Evolutionary conservation across 306 rosid species (phyloP).

Genomic region (Vigna radiata): DNA sequence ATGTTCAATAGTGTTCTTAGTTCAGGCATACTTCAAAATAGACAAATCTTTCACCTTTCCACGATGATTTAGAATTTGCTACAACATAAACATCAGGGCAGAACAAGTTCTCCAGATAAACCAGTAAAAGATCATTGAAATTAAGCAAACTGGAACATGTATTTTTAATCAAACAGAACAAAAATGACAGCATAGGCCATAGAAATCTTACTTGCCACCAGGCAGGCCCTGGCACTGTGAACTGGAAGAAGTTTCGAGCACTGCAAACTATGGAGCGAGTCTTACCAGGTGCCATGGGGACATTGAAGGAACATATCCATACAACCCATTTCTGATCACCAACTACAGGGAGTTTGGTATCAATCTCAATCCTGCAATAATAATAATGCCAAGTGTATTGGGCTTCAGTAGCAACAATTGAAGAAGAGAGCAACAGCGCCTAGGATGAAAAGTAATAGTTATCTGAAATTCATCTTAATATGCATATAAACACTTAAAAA

Average conservation of each 20-base stretch:
- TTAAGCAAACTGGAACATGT: conserved; percentile 5
- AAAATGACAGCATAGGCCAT: neutral
- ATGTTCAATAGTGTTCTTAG: neutral
- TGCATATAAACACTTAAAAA: neutral
- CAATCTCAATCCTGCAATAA: conserved; percentile 76
- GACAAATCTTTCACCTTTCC: neutral
- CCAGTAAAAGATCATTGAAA: conserved; percentile 1
- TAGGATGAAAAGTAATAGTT: neutral
- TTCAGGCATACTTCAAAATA: neutral
- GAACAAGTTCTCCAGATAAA: conserved; percentile 22
- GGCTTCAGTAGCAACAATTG: conserved; percentile 28
- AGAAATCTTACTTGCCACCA: conserved; percentile 92
- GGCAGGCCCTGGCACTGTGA: conserved; percentile 87
- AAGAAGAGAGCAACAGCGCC: conserved; percentile 22
- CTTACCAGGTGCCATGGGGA: conserved; percentile 96
- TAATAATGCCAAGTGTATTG: neutral
- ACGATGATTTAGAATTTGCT: neutral
- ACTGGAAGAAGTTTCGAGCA: conserved; percentile 93
- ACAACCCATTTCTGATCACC: conserved; percentile 94
- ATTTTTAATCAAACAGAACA: neutral
- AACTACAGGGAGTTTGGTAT: conserved; percentile 78
- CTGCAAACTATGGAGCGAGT: conserved; percentile 98
- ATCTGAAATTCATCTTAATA: neutral
- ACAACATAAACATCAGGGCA: neutral
- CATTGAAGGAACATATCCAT: conserved; percentile 97